These are phyloP conservation scores for Leccinum arenicola DNA, from an alignment of 768 basidiomycete genomes.

Conservation along the genomic window DNA sequence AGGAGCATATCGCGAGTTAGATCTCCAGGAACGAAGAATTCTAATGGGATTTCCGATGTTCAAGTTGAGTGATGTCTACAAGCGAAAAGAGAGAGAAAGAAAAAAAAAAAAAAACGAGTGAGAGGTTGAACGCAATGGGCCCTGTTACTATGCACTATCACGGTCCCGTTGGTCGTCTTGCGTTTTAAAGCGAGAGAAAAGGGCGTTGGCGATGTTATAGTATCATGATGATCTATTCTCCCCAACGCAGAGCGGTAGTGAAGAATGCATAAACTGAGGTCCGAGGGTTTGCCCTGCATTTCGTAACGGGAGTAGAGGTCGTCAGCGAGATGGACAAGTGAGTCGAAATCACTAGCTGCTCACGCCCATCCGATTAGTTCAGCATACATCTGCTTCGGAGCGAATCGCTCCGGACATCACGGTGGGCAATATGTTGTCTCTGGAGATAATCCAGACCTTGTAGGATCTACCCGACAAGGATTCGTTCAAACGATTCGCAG, in stretches of 20 bases:
- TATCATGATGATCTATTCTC: conserved; percentile 18
- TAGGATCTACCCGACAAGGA: conserved; percentile 46
- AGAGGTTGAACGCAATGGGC: too few relatives aligned
- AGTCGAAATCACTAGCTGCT: conserved; percentile 16
- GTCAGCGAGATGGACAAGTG: conserved; percentile 24
- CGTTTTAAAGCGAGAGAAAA: too few relatives aligned
- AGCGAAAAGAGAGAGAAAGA: too few relatives aligned
- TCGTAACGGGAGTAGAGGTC: conserved; percentile 25
- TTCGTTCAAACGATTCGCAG: neutral
- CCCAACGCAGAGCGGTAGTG: conserved; percentile 25
- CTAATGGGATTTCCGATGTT: too few relatives aligned
- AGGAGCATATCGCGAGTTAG: too few relatives aligned
- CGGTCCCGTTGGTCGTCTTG: too few relatives aligned
- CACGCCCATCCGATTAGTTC: conserved; percentile 15
- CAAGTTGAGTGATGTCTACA: too few relatives aligned
- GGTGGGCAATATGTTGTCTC: conserved; percentile 67
- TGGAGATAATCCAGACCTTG: conserved; percentile 66
- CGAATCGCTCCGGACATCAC: conserved; percentile 75
- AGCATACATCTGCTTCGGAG: neutral
- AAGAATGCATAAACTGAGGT: conserved; percentile 26
- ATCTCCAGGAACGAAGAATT: too few relatives aligned
- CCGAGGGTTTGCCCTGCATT: conserved; percentile 9
- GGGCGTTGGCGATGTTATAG: too few relatives aligned
- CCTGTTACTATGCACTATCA: too few relatives aligned
- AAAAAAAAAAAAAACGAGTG: too few relatives aligned